Base-by-base conservation (phyloP, 2,329 filamentous ascomycete species). In the Arachnomyces sp. region DNA sequence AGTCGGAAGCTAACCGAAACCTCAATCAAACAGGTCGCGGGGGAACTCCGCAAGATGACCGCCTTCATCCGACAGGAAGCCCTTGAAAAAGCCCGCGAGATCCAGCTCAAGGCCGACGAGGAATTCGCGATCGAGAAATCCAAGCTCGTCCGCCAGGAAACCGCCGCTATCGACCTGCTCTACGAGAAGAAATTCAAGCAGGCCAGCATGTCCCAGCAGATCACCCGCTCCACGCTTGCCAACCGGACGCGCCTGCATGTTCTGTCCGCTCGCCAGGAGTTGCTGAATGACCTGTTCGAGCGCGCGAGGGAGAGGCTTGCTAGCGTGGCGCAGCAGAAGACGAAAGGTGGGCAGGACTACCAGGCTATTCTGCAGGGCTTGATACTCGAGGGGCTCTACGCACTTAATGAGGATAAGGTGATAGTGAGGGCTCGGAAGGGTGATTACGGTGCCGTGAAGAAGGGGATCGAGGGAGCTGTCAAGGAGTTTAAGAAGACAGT, bases 131-230 rank as follows among this genome's bases (percentile, higher is more conserved):
- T 95, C 63, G 92, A 98, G 66, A 98, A 98, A 73, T 92, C 89
- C 57, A 95, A 95, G 75, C 86, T 98, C 37, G 92, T 96, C 56
- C 90, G 87, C 63, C 82, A 93, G 69, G 92, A 96, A 71, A 95
- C 86, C 39, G 79, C 87, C 60, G 71, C 87, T 66, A 96, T 98
- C 73, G 92, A 98, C 71, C 74, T 75, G 51, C 73, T 84, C 55
- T 98, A 95, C 77, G 86, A 90, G 71, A 96, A 95, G 80, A 96
- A 96, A 74, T 93, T 93, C 80, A 98, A 95, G 76, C 86, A 94
- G 71, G 90, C 92, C 57, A 79, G 84, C 73, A 94, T 96, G 86
- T 90, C 87, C 48, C 92, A 96, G 77, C 92, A 98, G 73, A 96
- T 96, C 72, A 94, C 89, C 50, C 86, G 86, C 61, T 96, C 89